Evolutionary conservation across 192 early-diverging fungal species (phyloP).

Genomic region (Gamsiella multidivaricata): DNA sequence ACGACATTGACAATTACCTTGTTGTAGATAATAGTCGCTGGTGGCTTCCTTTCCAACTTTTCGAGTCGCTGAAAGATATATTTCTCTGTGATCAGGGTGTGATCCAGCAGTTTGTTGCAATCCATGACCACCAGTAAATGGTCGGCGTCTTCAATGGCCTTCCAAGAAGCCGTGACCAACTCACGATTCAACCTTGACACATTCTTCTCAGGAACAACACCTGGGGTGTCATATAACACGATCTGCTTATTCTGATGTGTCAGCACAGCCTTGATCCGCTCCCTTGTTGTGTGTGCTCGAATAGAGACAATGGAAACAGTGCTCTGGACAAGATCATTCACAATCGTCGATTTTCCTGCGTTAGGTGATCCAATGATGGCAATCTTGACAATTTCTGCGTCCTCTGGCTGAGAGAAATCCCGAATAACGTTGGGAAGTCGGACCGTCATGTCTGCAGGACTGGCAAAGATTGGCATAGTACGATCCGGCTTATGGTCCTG

Average conservation of each 20-base stretch:
- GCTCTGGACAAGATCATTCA: constrained; percentile 69
- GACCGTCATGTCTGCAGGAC: constrained; percentile 48
- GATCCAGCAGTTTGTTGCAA: constrained; percentile 53
- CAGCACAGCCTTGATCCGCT: constrained; percentile 68
- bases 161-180: constrained; percentile 68
- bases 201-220: constrained; percentile 61
- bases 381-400: constrained; percentile 70
- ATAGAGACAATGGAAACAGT: constrained; percentile 74
- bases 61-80: constrained; percentile 60
- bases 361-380: constrained; percentile 78
- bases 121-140: constrained; percentile 67
- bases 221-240: constrained; percentile 75
- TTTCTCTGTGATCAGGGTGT: constrained; percentile 50
- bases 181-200: constrained; percentile 58
- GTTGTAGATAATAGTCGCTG: constrained; percentile 66
- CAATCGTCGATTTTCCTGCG: constrained; percentile 81
- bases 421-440: constrained; percentile 50
- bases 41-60: constrained; percentile 46
- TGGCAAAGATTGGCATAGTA: constrained; percentile 32
- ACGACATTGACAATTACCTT: constrained; percentile 51
- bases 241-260: constrained; percentile 72
- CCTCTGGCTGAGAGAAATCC: constrained; percentile 67
- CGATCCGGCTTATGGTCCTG: constrained; percentile 7
- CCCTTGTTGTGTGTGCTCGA: constrained; percentile 78
- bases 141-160: constrained; percentile 65